Evolutionary conservation across 345 rosid species (phyloP).

Genomic region (Melaleuca quinquenervia): DNA sequence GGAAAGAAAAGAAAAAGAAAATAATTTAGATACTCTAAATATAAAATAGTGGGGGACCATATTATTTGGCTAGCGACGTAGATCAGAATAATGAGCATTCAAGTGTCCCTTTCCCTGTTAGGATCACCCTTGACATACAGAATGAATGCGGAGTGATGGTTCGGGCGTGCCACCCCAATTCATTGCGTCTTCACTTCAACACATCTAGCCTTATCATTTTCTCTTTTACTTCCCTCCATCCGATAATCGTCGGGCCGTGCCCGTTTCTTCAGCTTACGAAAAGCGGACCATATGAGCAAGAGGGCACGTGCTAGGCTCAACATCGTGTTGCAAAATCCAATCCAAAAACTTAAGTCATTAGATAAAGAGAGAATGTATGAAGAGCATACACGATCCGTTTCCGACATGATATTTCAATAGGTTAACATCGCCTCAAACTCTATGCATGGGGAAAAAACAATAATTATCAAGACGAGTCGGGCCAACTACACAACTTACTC

Average conservation of each 20-base stretch:
- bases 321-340: neutral
- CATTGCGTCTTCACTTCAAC: neutral
- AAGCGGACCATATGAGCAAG: accelerated
- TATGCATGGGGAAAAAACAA: neutral
- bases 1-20: neutral
- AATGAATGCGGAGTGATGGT: neutral
- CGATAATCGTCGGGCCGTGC: neutral
- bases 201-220: neutral
- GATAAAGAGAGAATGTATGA: accelerated
- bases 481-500: neutral
- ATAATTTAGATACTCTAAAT: neutral
- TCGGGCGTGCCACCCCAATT: neutral
- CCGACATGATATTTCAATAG: neutral
- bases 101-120: neutral
- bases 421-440: accelerated
- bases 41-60: neutral
- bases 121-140: neutral
- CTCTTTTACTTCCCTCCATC: neutral
- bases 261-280: neutral
- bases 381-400: neutral
- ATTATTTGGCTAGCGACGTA: neutral
- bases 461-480: neutral
- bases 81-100: neutral
- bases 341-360: neutral
- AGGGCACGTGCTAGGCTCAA: too few relatives aligned